phyloP scores from a whole-genome alignment of 2,329 filamentous ascomycete species.

The Cercospora sojina region DNA sequence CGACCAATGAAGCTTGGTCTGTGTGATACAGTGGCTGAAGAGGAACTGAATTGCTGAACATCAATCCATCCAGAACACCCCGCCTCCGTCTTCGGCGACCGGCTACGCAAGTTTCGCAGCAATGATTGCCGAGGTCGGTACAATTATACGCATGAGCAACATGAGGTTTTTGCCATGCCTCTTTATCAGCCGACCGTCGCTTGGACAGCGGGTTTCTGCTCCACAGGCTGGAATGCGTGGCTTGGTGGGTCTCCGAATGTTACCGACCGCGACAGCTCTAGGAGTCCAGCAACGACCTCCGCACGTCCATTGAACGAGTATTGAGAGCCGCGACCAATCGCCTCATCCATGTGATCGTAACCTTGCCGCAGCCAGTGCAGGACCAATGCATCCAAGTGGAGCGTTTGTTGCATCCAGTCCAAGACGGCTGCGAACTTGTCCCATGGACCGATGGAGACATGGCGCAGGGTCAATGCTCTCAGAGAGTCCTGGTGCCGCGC shows the following conservation, averaged over 20 bases:
- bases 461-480: not conserved
- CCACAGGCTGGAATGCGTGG: not conserved
- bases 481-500: slow-evolving; percentile 1
- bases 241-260: slow-evolving; percentile 4
- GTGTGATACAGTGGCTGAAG: not conserved
- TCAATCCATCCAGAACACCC: not conserved
- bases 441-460: slow-evolving; percentile 1
- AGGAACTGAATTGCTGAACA: not conserved
- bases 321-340: slow-evolving; percentile 2
- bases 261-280: not conserved
- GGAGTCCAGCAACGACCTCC: slow-evolving; percentile 4
- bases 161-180: not conserved
- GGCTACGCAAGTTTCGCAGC: not conserved
- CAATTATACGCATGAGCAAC: not conserved
- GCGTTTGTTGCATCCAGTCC: not conserved
- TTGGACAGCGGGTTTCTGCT: not conserved
- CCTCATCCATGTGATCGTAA: slow-evolving; percentile 12
- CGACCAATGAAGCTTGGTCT: not conserved
- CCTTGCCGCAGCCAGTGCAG: slow-evolving; percentile 12
- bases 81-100: not conserved
- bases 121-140: not conserved
- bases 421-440: slow-evolving; percentile 10
- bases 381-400: not conserved
- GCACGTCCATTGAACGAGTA: not conserved
- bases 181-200: not conserved